These are phyloP conservation scores for Paracoccidioides brasiliensis DNA, from an alignment of 2,329 filamentous ascomycete genomes.

Conservation along the genomic window DNA sequence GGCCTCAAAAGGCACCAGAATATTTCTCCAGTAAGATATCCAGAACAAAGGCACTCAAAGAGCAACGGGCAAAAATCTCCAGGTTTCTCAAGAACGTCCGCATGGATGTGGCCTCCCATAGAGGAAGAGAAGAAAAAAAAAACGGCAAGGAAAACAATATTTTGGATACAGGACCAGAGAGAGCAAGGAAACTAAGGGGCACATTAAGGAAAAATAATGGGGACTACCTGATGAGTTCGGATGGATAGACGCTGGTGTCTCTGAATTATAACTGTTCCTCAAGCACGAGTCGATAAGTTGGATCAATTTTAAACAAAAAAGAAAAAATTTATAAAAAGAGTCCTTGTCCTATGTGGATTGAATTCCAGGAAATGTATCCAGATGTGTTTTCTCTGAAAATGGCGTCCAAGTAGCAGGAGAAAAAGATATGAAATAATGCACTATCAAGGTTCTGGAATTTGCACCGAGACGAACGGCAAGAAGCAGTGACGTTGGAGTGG, in stretches of 20 bases:
- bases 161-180: constrained; percentile 14
- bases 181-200: constrained; percentile 13
- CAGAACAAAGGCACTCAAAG: constrained; percentile 15
- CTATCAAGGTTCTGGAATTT: background rate
- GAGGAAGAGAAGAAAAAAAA: background rate
- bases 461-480: background rate
- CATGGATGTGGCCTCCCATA: background rate
- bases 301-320: constrained; percentile 16
- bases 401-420: constrained; percentile 2
- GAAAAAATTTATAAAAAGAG: constrained; percentile 12
- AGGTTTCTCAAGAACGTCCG: constrained; percentile 1
- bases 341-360: constrained; percentile 12
- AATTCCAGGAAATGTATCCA: constrained; percentile 2
- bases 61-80: background rate
- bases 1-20: constrained; percentile 7
- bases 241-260: constrained; percentile 13
- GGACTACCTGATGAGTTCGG: constrained; percentile 29
- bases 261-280: constrained; percentile 11
- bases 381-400: background rate
- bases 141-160: constrained; percentile 8
- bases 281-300: constrained; percentile 3
- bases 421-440: constrained; percentile 7
- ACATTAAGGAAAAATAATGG: constrained; percentile 23
- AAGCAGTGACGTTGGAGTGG: constrained; percentile 10
- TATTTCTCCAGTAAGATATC: constrained; percentile 12